Evolutionary conservation across 192 early-diverging fungal species (phyloP).

Genomic region (Linnemannia exigua): DNA sequence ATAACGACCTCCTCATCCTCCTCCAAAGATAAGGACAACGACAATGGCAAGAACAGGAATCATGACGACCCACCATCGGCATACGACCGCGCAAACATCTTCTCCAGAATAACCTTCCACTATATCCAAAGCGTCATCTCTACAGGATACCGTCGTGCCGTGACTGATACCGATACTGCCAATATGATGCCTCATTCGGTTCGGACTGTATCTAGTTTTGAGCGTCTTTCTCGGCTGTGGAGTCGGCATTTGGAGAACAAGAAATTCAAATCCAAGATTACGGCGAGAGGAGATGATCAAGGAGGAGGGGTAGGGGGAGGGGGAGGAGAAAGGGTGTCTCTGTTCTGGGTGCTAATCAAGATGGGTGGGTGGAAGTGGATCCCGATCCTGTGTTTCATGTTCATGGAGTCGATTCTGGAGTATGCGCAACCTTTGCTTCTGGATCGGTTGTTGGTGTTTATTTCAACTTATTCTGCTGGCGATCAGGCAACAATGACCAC

Average conservation of each 20-base stretch:
- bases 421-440: conserved; percentile 46
- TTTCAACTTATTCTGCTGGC: conserved; percentile 22
- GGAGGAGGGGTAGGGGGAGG: no score
- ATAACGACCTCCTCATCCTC: background rate
- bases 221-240: conserved; percentile 13
- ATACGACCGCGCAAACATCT: conserved; percentile 51
- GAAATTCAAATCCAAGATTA: background rate
- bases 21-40: background rate
- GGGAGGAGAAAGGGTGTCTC: conserved; percentile 7
- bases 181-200: conserved; percentile 43
- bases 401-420: conserved; percentile 17
- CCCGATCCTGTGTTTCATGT: conserved; percentile 21
- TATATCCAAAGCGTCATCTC: conserved; percentile 46
- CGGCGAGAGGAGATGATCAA: background rate
- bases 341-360: conserved; percentile 33
- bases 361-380: conserved; percentile 36
- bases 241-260: conserved; percentile 18
- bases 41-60: background rate
- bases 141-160: conserved; percentile 26
- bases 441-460: conserved; percentile 44
- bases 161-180: conserved; percentile 35
- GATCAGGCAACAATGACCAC: background rate
- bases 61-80: conserved; percentile 29
- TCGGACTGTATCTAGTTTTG: conserved; percentile 12
- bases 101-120: conserved; percentile 45